Evolutionary conservation across 1,284 basidiomycete species (phyloP), one percentile per base, ranked within the genome.

Genomic region (Phlebopus sp.): DNA sequence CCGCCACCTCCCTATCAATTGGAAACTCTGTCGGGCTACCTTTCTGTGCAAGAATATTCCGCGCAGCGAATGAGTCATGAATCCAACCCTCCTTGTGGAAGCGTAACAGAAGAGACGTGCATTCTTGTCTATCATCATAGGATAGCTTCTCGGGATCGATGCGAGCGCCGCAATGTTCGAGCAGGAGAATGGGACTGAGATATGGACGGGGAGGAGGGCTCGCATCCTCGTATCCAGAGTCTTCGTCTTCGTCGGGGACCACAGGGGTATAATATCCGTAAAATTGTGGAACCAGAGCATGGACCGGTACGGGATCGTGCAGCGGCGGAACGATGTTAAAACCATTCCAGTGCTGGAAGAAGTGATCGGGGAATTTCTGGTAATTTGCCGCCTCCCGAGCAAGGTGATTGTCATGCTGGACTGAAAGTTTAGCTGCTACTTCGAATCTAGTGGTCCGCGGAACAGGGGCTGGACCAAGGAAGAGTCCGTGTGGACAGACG

Each of bases 241-340:
- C 37, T 11, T 27, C 17, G 13, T 8, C 37, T 1, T 53, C 37
- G 19, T 17, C 46, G 9, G 50, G 41, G 25, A 23, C n/a, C 4
- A 52, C 58, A 0, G 56, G 60, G 2, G 5, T 42, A 38, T 72
- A 73, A 46, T 62, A 69, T 7, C 72, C 71, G 35, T 70, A 73
- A 45, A 70, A 71, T 46, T 72, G 70, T 1, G 71, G 71, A 0
- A 67, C 64, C 31, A 71, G 42, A 0, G 70, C 71, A 1, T 55
- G 42, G 15, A 69, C 59, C 1, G 67, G 70, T 1, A 72, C 66
- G 14, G 64, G 43, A 29, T 58, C 37, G 14, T 52, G 42, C 5
- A 64, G 34, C 15, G 66, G 66, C 3, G 25, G 8, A 0, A 68
- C 27, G 39, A 64, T 37, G 17, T 65, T 64, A 37, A 64, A 67